Conservation (phyloP, 176 grass and related monocot genomes). For the Oryza meyeriana region DNA sequence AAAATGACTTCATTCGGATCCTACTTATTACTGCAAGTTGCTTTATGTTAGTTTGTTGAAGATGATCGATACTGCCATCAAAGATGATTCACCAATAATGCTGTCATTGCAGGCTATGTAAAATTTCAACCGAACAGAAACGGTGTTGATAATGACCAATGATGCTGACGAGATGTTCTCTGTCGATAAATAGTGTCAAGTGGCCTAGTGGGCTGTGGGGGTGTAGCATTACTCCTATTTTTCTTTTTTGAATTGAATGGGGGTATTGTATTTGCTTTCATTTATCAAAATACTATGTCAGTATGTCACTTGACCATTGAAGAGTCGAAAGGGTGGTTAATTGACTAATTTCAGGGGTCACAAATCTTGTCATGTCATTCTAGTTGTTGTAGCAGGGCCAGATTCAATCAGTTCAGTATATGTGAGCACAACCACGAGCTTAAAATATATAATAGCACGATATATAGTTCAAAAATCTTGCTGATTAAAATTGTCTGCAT, state of each 20-base stretch:
- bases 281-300: neutral
- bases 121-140: neutral
- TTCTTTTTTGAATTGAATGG: neutral
- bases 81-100: neutral
- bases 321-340: constrained; percentile 1
- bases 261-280: neutral
- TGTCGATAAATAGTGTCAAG: constrained; percentile 22
- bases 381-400: neutral
- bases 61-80: neutral
- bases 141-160: neutral
- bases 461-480: too few species aligned
- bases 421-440: neutral
- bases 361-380: neutral
- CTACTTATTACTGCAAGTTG: neutral
- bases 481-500: neutral
- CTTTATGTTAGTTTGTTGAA: neutral
- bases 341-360: constrained; percentile 12
- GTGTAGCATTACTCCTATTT: neutral
- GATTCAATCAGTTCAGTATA: neutral
- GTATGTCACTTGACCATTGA: constrained; percentile 25
- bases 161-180: neutral
- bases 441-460: neutral
- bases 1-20: neutral
- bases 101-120: neutral
- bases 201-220: constrained; percentile 6